A percentile compares a stretch with the other conserved stretches of the same genome.
Conservation (phyloP, 1,139 yeast species). For the Candida labiduridarum region DNA sequence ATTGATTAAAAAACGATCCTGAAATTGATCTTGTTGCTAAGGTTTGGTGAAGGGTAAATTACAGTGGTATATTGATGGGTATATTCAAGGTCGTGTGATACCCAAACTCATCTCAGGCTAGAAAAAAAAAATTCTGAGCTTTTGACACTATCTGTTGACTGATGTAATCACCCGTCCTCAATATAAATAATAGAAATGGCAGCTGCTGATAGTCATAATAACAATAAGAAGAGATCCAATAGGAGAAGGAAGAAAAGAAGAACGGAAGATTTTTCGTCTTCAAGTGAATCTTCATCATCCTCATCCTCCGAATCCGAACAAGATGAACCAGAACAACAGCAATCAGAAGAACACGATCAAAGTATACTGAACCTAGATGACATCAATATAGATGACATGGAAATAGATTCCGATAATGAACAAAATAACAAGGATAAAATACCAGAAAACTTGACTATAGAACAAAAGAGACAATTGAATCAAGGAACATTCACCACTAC, state of each 20-base stretch:
- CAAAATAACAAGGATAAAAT: slow-evolving; percentile 14
- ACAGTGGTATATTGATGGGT: neutral
- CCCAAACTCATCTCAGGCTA: neutral
- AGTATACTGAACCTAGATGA: slow-evolving; percentile 11
- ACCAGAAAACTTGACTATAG: slow-evolving; percentile 22
- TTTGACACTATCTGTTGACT: neutral
- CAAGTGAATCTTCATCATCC: slow-evolving; percentile 50
- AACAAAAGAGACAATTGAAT: slow-evolving; percentile 26
- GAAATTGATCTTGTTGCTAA: neutral
- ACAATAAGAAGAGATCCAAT: slow-evolving; percentile 21
- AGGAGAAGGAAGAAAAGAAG: slow-evolving; percentile 77
- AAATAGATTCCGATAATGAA: slow-evolving; percentile 44
- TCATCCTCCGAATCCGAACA: slow-evolving; percentile 22
- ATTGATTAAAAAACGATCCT: neutral
- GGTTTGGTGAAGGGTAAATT: neutral
- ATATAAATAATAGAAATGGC: neutral
- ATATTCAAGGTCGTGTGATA: neutral
- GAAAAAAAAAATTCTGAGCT: neutral
- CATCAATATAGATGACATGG: slow-evolving; percentile 40
- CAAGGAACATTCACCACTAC: slow-evolving; percentile 32
- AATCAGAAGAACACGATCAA: slow-evolving; percentile 2
- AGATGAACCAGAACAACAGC: slow-evolving; percentile 11
- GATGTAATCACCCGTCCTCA: neutral
- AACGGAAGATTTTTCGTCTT: slow-evolving; percentile 60
- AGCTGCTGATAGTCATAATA: slow-evolving; percentile 6